Base-by-base conservation (phyloP, 78 protist genomes). In the Salpingoeca rosetta region DNA sequence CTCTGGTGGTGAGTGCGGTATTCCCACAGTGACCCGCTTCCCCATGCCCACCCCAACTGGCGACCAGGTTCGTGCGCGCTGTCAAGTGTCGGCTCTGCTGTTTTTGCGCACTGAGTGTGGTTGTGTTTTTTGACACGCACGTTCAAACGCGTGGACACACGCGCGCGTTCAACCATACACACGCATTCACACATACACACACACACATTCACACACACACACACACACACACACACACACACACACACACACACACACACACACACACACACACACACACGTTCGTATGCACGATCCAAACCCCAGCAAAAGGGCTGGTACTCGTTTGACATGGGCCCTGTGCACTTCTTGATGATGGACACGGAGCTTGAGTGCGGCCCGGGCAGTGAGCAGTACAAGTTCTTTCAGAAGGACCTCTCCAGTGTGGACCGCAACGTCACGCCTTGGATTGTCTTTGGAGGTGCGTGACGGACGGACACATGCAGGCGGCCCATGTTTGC, bases 391-490 rank as follows among this genome's bases (percentile, higher is more conserved):
- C 93, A 90, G 73, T 82, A 65, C 57, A 31, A 79, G 17, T 90
- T 89, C 88, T 39, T 90, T 35, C 40, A n/a, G 7, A 43, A 86
- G 28, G 93, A 90, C 85, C 39, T 90, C 0, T 80, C 43, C 0
- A n/a, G 77, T 0, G 90, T 90, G 42, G 83, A 90, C 57, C 43
- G 93, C 39, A 43, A 44, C 0, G 28, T 3, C 17, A 90, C 93
- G 22, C 93, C 93, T 72, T 90, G 93, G 93, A n/a, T 90, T n/a
- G 73, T 90, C 45, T 78, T 87, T 41, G 35, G 3, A 11, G 57
- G 43, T 38, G 31, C 81, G 35, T n/a, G n/a, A n/a, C n/a, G n/a
- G n/a, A n/a, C n/a, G n/a, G n/a, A n/a, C n/a, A n/a, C n/a, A n/a
- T n/a, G n/a, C n/a, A n/a, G n/a, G 3, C 81, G 81, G 57, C 81